Evolutionary conservation across 2,329 filamentous ascomycete species (phyloP).

Genomic region (Ophiostoma angusticollis): DNA sequence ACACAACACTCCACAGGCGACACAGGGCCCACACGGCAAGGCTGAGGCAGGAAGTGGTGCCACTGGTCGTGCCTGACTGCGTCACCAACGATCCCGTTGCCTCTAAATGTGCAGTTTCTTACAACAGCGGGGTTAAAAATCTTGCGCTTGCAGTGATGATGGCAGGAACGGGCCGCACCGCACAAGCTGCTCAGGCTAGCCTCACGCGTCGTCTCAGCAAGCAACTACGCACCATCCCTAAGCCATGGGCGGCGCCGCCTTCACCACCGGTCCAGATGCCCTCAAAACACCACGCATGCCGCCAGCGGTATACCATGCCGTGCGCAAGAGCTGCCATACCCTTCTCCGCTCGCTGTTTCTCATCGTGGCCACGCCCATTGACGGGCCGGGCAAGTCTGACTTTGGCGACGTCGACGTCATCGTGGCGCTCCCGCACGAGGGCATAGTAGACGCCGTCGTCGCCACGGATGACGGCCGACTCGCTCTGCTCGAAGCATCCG

Average conservation of each 20-base stretch:
- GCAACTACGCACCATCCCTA: too few relatives aligned
- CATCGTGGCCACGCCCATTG: constrained; percentile 46
- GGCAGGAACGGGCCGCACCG: too few relatives aligned
- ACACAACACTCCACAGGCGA: too few relatives aligned
- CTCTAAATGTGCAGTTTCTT: too few relatives aligned
- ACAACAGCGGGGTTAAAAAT: too few relatives aligned
- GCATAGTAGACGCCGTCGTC: not conserved
- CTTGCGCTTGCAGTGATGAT: too few relatives aligned
- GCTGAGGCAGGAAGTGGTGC: too few relatives aligned
- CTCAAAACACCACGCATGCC: constrained; percentile 56
- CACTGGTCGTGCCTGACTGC: too few relatives aligned
- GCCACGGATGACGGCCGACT: not conserved
- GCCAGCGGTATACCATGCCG: constrained; percentile 38
- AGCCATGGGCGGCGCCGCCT: constrained; percentile 54
- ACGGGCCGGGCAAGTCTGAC: constrained; percentile 54
- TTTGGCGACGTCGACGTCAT: constrained; percentile 66
- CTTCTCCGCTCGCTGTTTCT: constrained; percentile 39
- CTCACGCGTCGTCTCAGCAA: too few relatives aligned
- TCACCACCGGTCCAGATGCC: constrained; percentile 31
- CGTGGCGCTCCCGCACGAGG: constrained; percentile 25
- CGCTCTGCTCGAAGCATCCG: constrained; percentile 1
- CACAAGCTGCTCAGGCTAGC: too few relatives aligned
- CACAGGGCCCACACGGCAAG: too few relatives aligned
- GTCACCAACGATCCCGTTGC: too few relatives aligned
- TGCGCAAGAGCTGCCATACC: constrained; percentile 32